Percentiles rank a stretch among this genome's conserved stretches.
Conservation (phyloP, 768 basidiomycete species). For the Lanmaoa pseudosensibilis region DNA sequence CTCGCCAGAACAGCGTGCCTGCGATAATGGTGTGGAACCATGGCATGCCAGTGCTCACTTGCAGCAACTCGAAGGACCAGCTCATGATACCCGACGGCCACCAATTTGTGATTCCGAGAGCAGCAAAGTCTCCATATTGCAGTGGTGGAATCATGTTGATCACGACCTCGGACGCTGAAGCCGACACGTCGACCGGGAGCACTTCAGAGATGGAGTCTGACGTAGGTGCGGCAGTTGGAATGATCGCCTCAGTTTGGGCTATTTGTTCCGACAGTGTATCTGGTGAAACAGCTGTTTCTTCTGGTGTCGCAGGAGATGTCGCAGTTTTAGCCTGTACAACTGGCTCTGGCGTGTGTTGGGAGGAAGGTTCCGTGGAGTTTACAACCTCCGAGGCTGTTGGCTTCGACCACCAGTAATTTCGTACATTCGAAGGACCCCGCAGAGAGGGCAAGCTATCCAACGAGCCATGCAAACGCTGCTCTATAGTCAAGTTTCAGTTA, state of each 20-base stretch:
- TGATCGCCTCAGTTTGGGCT: not conserved
- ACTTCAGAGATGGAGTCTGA: conserved; percentile 7
- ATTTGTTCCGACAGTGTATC: not conserved
- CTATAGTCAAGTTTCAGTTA: conserved; percentile 1
- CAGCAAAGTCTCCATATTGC: conserved; percentile 71
- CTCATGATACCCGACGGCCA: conserved; percentile 66
- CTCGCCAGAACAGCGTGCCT: conserved; percentile 61
- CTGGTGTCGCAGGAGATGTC: not conserved
- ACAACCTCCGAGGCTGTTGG: conserved; percentile 7
- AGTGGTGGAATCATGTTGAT: conserved; percentile 44
- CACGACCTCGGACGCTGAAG: conserved; percentile 17
- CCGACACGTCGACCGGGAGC: conserved; percentile 8
- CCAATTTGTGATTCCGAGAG: conserved; percentile 63
- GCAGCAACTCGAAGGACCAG: conserved; percentile 64
- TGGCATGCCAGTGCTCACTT: conserved; percentile 68
- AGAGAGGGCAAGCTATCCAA: conserved; percentile 1
- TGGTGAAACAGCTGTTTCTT: not conserved
- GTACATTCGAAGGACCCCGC: conserved; percentile 18
- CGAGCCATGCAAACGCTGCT: conserved; percentile 7
- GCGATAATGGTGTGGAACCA: conserved; percentile 84
- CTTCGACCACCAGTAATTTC: conserved; percentile 37
- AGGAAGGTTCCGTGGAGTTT: not conserved
- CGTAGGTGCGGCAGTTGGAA: conserved; percentile 1
- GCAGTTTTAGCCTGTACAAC: not conserved
- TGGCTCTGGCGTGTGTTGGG: conserved; percentile 9